phyloP scores from a whole-genome alignment of 2,329 filamentous ascomycete genomes.

The Hypomyces rosellus region DNA sequence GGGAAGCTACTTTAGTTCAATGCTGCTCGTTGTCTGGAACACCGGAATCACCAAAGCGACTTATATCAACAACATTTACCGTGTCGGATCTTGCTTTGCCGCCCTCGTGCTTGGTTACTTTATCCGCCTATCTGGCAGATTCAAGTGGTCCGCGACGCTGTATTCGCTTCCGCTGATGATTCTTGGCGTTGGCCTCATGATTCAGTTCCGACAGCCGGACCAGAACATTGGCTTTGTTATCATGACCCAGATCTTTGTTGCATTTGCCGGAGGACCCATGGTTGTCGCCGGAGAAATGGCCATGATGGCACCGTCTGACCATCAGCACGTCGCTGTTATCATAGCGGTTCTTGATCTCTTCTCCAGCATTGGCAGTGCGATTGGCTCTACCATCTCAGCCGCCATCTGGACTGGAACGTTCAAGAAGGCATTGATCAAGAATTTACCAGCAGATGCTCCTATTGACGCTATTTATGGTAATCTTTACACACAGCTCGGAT shows the following conservation, averaged over 20 bases:
- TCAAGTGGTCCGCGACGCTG: constrained; percentile 44
- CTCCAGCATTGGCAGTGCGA: constrained; percentile 52
- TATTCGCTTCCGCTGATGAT: constrained; percentile 50
- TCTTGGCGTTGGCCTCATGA: constrained; percentile 52
- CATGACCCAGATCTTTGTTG: constrained; percentile 57
- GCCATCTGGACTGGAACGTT: constrained; percentile 61
- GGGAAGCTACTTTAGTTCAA: constrained; percentile 34
- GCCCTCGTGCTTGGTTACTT: constrained; percentile 34
- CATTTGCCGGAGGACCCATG: constrained; percentile 52
- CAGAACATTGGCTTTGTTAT: constrained; percentile 47
- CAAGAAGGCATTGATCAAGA: constrained; percentile 39
- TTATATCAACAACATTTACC: constrained; percentile 41
- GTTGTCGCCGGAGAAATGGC: constrained; percentile 57
- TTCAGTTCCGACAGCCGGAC: constrained; percentile 49
- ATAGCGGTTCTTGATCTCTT: constrained; percentile 57
- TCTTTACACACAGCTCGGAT: constrained; percentile 48
- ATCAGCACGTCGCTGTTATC: constrained; percentile 54
- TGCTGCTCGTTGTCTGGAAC: constrained; percentile 34
- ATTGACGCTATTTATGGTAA: constrained; percentile 39
- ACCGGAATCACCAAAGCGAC: constrained; percentile 28
- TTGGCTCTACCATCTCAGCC: constrained; percentile 53
- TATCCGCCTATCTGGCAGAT: constrained; percentile 41
- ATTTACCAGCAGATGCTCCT: constrained; percentile 40
- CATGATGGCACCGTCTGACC: constrained; percentile 53
- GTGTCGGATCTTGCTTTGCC: constrained; percentile 40